Conservation (phyloP, 2,329 filamentous ascomycete genomes). For the Paraphaeosphaeria sporulosa region DNA sequence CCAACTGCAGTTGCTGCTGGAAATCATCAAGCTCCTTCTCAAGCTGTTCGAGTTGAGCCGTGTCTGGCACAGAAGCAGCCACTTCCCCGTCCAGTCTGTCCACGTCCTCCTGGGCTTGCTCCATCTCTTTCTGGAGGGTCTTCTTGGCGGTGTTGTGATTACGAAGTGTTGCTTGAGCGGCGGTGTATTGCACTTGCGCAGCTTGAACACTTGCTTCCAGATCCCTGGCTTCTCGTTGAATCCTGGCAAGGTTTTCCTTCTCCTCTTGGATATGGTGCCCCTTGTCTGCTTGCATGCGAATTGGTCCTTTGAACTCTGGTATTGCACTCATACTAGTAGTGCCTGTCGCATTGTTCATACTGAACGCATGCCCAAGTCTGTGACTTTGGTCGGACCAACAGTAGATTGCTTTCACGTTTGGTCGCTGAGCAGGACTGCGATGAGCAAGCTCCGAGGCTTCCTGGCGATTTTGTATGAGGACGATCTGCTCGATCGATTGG, state of each 20-base stretch:
- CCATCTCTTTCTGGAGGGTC: slow-evolving; percentile 63
- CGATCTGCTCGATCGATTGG: slow-evolving; percentile 80
- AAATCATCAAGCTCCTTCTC: slow-evolving; percentile 63
- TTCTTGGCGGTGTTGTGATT: slow-evolving; percentile 58
- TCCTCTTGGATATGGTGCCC: slow-evolving; percentile 70
- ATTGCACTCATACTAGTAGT: slow-evolving; percentile 62
- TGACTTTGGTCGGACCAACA: slow-evolving; percentile 69
- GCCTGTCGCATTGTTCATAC: slow-evolving; percentile 47
- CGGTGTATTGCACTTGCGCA: slow-evolving; percentile 51
- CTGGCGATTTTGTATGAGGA: slow-evolving; percentile 73
- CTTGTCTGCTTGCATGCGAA: slow-evolving; percentile 83
- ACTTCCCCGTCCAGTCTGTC: slow-evolving; percentile 72
- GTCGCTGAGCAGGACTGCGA: slow-evolving; percentile 55
- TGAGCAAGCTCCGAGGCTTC: slow-evolving; percentile 77
- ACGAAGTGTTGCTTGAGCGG: slow-evolving; percentile 58
- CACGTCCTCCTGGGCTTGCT: slow-evolving; percentile 68
- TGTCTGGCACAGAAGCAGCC: slow-evolving; percentile 66
- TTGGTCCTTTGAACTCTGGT: slow-evolving; percentile 58
- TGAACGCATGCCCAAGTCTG: slow-evolving; percentile 64
- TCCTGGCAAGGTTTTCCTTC: slow-evolving; percentile 58
- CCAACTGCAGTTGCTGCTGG: slow-evolving; percentile 52
- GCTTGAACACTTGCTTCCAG: slow-evolving; percentile 44
- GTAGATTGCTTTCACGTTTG: slow-evolving; percentile 77
- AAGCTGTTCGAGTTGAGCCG: slow-evolving; percentile 59
- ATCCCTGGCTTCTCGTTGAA: slow-evolving; percentile 52